A percentile compares a stretch with the other conserved stretches of the same genome.
phyloP scores from a whole-genome alignment of 106 monocot genomes.

The Ottelia alismoides region DNA sequence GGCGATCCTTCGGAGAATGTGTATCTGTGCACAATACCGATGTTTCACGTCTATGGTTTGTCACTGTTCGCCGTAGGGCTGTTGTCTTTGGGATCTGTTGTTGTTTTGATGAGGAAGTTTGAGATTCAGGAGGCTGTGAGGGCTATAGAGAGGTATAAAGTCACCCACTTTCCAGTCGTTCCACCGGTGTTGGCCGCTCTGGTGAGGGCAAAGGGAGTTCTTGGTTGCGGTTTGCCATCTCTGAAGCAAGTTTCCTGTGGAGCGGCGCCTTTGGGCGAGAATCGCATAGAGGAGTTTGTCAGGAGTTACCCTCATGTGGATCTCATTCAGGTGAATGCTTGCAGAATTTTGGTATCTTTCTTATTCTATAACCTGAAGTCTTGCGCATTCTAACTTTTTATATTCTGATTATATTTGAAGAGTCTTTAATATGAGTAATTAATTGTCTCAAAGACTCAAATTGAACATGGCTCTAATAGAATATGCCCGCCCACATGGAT shows the following conservation, averaged over 20 bases:
- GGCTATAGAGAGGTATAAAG: constrained; percentile 29
- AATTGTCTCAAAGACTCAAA: too few species aligned
- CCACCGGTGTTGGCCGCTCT: constrained; percentile 54
- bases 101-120: constrained; percentile 69
- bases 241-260: constrained; percentile 51
- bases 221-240: constrained; percentile 18
- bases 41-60: constrained; percentile 78
- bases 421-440: too few species aligned
- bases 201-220: constrained; percentile 5
- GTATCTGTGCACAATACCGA: constrained; percentile 54
- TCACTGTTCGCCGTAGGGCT: constrained; percentile 52
- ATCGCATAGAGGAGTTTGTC: constrained; percentile 31
- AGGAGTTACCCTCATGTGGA: constrained; percentile 48
- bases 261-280: constrained; percentile 50
- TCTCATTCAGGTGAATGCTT: constrained; percentile 52
- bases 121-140: constrained; percentile 22
- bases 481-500: too few species aligned
- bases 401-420: too few species aligned
- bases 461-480: too few species aligned
- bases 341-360: too few species aligned
- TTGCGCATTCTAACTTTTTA: too few species aligned
- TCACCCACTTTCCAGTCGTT: constrained; percentile 58
- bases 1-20: constrained; percentile 29
- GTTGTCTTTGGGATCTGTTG: constrained; percentile 35
- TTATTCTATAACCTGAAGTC: too few species aligned